A percentile compares a stretch with the other conserved stretches of the same genome.
Conservation (phyloP, 805 yeast species). For the Vanderwaltozyma tropicalis region DNA sequence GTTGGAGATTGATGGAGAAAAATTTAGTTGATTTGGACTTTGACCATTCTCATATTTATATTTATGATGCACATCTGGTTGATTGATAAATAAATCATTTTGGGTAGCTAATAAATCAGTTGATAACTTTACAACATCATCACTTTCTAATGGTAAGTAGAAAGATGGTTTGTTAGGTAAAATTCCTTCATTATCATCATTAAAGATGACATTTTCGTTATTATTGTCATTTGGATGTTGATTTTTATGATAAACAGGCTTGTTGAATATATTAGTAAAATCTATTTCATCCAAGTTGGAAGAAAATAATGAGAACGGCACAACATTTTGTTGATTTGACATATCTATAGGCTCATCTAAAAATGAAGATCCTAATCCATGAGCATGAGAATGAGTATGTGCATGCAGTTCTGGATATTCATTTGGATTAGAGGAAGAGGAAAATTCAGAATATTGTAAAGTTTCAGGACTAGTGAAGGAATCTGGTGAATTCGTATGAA, state of each 20-base stretch:
- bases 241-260: slow-evolving; percentile 11
- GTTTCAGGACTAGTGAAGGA: neutral
- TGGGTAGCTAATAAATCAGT: neutral
- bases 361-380: neutral
- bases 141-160: neutral
- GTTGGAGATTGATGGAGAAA: neutral
- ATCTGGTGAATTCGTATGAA: slow-evolving; percentile 1
- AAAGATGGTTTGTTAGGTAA: neutral
- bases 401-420: neutral
- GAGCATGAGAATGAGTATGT: neutral
- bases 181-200: neutral
- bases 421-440: neutral
- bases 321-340: neutral
- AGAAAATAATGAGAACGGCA: slow-evolving; percentile 1
- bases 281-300: slow-evolving; percentile 26
- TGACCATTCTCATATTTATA: neutral
- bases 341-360: neutral
- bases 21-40: neutral
- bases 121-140: neutral
- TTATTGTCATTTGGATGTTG: neutral
- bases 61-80: neutral
- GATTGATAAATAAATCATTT: neutral
- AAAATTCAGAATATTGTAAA: too few relatives aligned
- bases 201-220: neutral
- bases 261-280: slow-evolving; percentile 27